Base-by-base conservation (phyloP, 2,329 filamentous ascomycete species). In the Xylariaceae sp. region DNA sequence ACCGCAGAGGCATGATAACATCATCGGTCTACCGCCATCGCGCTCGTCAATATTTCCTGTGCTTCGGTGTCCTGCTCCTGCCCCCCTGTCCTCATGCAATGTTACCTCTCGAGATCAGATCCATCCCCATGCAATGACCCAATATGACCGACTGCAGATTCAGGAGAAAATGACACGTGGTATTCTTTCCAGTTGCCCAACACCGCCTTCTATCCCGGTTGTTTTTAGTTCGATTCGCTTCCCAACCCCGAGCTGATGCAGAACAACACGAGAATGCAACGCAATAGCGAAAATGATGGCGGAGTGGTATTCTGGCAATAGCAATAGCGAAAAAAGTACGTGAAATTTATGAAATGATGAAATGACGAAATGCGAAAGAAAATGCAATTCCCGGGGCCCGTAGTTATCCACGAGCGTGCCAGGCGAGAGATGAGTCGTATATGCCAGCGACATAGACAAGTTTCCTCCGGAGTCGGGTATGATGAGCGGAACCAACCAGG, bases 131-230 rank as follows among this genome's bases (percentile, higher is more conserved):
- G 32, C 32, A 37, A 37, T 48, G 46, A 20, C 46, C 32, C 32
- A 41, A 23, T 18, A 40, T 18, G 32, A 23, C 29, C 32, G 21
- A 40, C 32, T 42, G 42, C 58, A 58, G 44, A 44, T 26, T 26
- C 50, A 44, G 26, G 48, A 37, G 37, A 40, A 32, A 52, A 52
- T 41, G 40, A 45, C 26, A 40, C 40, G 53, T 59, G 53, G 56
- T 59, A 54, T 56, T 54, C 44, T 41, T 48, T 48, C 48, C 51
- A 52, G 50, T 44, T 43, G 16, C 50, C 42, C 40, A 61, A 59
- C 56, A 59, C 52, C 52, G 20, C 47, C 41, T 32, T 61, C 50
- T 59, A 59, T 52, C 3, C 52, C 37, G n/a, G 46, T 48, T 43
- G 9, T 50, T 59, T 56, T 44, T 43, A 9, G 56, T 32, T 55